These are phyloP conservation scores for Paecilomyces sp. DNA, from an alignment of 2,329 filamentous ascomycete genomes.

Conservation along the genomic window DNA sequence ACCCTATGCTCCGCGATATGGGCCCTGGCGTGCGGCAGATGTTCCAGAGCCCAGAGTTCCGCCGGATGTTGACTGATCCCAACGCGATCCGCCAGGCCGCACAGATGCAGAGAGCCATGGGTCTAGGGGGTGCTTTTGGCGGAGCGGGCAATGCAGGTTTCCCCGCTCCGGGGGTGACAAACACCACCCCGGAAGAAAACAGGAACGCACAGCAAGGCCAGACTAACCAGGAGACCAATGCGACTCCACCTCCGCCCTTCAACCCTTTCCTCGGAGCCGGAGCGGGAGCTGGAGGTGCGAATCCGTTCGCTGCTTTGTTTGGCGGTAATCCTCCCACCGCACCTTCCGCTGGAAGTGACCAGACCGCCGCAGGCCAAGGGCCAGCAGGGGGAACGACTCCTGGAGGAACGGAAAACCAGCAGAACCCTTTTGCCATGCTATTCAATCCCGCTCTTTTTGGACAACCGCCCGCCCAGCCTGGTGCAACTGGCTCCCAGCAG, in stretches of 20 bases:
- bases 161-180: conserved; percentile 84
- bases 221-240: conserved; percentile 30
- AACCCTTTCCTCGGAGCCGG: conserved; percentile 23
- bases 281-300: conserved; percentile 31
- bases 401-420: conserved; percentile 26
- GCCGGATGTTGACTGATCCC: conserved; percentile 89
- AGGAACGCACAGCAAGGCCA: conserved; percentile 24
- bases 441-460: conserved; percentile 44
- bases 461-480: conserved; percentile 20
- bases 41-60: conserved; percentile 79
- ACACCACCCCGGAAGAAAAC: conserved; percentile 63
- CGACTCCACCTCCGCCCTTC: conserved; percentile 37
- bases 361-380: conserved; percentile 22
- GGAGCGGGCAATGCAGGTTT: conserved; percentile 54
- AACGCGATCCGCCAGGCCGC: conserved; percentile 74
- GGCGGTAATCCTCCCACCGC: conserved; percentile 26
- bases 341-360: conserved; percentile 20
- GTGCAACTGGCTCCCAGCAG: conserved; percentile 12
- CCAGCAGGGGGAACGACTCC: conserved; percentile 22
- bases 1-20: conserved; percentile 70
- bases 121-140: conserved; percentile 41
- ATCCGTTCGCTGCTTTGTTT: conserved; percentile 58
- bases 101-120: conserved; percentile 66
- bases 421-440: conserved; percentile 63
- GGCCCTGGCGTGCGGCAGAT: conserved; percentile 71